Evolutionary conservation across 2,329 filamentous ascomycete genomes (phyloP).

Genomic region (Beauveria varroae): DNA sequence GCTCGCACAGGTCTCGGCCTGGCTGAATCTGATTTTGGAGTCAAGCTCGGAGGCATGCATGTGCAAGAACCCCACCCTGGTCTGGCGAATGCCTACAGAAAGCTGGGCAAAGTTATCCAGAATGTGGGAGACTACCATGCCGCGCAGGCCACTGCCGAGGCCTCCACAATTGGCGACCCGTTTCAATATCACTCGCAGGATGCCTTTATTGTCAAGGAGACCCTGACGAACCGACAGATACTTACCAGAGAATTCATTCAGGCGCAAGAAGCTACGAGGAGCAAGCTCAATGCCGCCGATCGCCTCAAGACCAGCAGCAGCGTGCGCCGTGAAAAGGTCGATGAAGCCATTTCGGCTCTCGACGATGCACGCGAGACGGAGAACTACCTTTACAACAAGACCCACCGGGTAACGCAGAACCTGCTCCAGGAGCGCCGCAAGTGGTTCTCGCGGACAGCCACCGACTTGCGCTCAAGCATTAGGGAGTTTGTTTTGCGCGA

Average conservation of each 20-base stretch:
- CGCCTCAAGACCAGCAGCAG: constrained; percentile 79
- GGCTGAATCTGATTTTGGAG: constrained; percentile 86
- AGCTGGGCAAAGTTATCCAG: constrained; percentile 89
- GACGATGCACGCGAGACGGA: constrained; percentile 84
- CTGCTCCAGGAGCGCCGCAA: constrained; percentile 79
- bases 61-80: constrained; percentile 87
- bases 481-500: constrained; percentile 90
- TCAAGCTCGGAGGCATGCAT: constrained; percentile 79
- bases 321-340: constrained; percentile 89
- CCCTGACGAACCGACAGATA: constrained; percentile 94
- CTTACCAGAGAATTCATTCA: constrained; percentile 87
- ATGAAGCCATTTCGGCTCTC: constrained; percentile 87
- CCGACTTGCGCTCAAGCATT: constrained; percentile 76
- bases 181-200: constrained; percentile 93
- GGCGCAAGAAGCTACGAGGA: constrained; percentile 77
- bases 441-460: constrained; percentile 82
- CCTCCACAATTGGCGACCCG: constrained; percentile 87
- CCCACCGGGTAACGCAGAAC: constrained; percentile 80
- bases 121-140: constrained; percentile 92
- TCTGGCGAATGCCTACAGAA: constrained; percentile 83
- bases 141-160: constrained; percentile 92
- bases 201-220: constrained; percentile 97
- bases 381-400: constrained; percentile 74
- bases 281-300: constrained; percentile 78
- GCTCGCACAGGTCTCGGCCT: constrained; percentile 69